These are phyloP conservation scores for Tillandsia leiboldiana DNA, from an alignment of 176 grass and related monocot genomes.

Conservation along the genomic window DNA sequence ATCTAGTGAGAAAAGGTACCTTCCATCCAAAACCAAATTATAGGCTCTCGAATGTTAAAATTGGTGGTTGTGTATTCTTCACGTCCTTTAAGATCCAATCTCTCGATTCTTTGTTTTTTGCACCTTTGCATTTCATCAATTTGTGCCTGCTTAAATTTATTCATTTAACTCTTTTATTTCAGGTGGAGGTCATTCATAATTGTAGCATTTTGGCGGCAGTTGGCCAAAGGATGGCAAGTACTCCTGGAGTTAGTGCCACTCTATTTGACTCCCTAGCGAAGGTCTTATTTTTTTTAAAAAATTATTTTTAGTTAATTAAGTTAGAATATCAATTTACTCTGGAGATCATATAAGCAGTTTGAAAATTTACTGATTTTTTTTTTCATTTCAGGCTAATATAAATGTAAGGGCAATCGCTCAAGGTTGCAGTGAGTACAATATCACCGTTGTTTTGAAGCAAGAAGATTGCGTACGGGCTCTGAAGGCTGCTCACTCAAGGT, in stretches of 20 bases:
- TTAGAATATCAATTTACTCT: constrained; percentile 11
- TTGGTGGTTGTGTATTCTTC: no score
- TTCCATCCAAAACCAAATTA: no score
- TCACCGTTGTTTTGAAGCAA: constrained; percentile 96
- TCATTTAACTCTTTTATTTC: constrained; percentile 21
- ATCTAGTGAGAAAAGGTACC: no score
- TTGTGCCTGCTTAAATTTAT: background rate
- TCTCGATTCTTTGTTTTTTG: background rate
- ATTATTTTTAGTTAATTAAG: background rate
- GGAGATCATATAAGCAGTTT: background rate
- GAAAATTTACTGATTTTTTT: no score
- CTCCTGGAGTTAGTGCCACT: constrained; percentile 91
- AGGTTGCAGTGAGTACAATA: constrained; percentile 99
- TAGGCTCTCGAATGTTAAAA: no score
- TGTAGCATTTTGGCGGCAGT: constrained; percentile 98
- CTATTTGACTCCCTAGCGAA: constrained; percentile 99
- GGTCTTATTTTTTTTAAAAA: constrained; percentile 21
- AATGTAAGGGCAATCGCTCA: constrained; percentile 97
- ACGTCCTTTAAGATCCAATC: background rate
- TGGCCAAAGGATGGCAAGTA: constrained; percentile 93
- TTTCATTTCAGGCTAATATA: constrained; percentile 64
- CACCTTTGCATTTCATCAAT: background rate
- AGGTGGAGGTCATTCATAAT: constrained; percentile 84
- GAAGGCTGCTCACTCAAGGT: constrained; percentile 79
- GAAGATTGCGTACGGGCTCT: constrained; percentile 88